Base-by-base conservation (phyloP, 2,329 filamentous ascomycete species). In the Fusarium miscanthi region DNA sequence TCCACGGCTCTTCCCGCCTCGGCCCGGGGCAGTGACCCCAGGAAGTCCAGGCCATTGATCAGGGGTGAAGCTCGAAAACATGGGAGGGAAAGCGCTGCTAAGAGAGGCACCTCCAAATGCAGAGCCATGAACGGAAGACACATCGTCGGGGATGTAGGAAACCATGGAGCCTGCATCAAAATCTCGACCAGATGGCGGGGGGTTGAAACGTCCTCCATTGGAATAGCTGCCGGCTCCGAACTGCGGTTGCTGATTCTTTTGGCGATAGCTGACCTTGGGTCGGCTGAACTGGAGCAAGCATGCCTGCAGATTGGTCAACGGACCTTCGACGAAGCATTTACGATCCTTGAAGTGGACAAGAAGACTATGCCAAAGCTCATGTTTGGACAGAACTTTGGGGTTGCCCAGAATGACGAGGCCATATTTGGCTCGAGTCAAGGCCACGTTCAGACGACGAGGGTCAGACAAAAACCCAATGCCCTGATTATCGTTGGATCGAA, bases 391-490 rank as follows among this genome's bases (percentile, higher is more conserved):
- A 41, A 99, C 95, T 84, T 98, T 98, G 37, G 96, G 96, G 79
- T 99, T 99, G 72, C 96, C 96, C 13, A 99, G 90, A 79, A 99
- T 98, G 67, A 98, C 96, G 37, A 98, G 86, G 65, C 96, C 96
- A 78, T 95, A 99, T 83, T 98, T 98, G 70, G 96, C 96, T 85
- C 96, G 94, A 56, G 96, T 99, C 74, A 99, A 88, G 42, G 95
- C 96, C 27, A 99, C 96, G 80, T 99, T 99, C 78, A 99, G 90
- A 87, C 96, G 95, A 74, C 96, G 94, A 58, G 96, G 96, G 77
- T 99, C 96, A 68, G 95, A 98, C 86, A 99, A 86, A 89, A 99
- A 99, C 84, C 96, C 96, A 77, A 99, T 99, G 74, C 96, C 96
- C 82, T 99, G 96, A 81, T 98, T 97, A 78, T 99, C 96, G 81